Evolutionary conservation across 768 basidiomycete species (phyloP).

Genomic region (Atractiella rhizophila): DNA sequence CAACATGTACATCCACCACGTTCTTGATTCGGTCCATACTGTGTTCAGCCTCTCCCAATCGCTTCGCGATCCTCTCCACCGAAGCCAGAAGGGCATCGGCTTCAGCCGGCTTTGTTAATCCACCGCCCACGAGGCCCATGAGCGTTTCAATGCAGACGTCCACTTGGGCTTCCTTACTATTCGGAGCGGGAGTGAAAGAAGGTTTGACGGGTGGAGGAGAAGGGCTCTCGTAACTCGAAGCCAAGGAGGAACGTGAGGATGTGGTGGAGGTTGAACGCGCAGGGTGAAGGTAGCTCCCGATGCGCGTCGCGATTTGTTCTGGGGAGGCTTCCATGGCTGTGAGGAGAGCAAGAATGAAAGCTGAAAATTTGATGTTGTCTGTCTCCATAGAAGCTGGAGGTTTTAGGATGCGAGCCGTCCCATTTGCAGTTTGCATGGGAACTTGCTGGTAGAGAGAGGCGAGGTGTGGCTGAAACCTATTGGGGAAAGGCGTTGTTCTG

Average conservation of each 20-base stretch:
- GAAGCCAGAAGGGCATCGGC: conserved; percentile 10
- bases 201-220: conserved; percentile 8
- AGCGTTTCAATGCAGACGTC: neutral
- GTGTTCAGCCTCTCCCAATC: neutral
- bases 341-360: conserved; percentile 9
- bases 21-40: neutral
- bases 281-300: too few species aligned
- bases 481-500: too few species aligned
- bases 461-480: too few species aligned
- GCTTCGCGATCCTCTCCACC: conserved; percentile 7
- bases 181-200: too few species aligned
- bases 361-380: too few species aligned
- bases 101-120: neutral
- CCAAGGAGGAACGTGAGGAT: too few species aligned
- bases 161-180: too few species aligned
- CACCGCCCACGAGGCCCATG: neutral
- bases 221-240: conserved; percentile 6
- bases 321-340: conserved; percentile 15
- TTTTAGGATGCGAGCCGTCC: too few species aligned
- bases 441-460: too few species aligned
- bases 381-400: too few species aligned
- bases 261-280: too few species aligned
- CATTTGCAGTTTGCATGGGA: too few species aligned
- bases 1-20: neutral
- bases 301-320: conserved; percentile 15